Conservation (phyloP, 1,284 basidiomycete species). For the Heterobasidion annosum region DNA sequence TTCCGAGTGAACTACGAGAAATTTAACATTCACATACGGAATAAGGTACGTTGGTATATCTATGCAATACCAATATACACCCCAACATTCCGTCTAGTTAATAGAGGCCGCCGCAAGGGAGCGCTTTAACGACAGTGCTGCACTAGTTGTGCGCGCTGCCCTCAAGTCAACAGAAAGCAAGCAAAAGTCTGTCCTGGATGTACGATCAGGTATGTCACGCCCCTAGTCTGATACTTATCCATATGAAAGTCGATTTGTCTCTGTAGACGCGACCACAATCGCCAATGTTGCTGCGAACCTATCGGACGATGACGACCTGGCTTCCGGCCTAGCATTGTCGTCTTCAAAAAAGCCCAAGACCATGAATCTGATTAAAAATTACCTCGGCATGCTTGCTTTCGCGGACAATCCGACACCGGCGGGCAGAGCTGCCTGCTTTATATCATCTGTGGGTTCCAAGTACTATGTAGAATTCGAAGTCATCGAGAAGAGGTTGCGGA, state of each 20-base stretch:
- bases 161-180: constrained; percentile 62
- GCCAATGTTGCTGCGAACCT: constrained; percentile 53
- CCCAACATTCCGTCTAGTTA: constrained; percentile 38
- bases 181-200: constrained; percentile 52
- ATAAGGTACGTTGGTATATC: constrained; percentile 45
- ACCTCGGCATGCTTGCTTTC: constrained; percentile 64
- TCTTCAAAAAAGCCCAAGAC: constrained; percentile 50
- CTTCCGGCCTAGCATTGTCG: constrained; percentile 42
- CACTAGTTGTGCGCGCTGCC: constrained; percentile 60
- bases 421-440: constrained; percentile 58
- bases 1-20: constrained; percentile 85
- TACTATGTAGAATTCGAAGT: constrained; percentile 79
- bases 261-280: constrained; percentile 52
- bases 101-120: constrained; percentile 69
- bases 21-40: constrained; percentile 84
- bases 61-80: neutral
- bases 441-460: constrained; percentile 63
- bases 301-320: constrained; percentile 49
- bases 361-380: constrained; percentile 61
- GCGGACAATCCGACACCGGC: constrained; percentile 74
- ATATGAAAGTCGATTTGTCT: neutral
- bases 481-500: constrained; percentile 64
- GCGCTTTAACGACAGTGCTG: constrained; percentile 71
- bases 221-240: constrained; percentile 2
- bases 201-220: constrained; percentile 48